These are phyloP conservation scores for Solanum lycopersicoides DNA, from an alignment of 257 asterid genomes.

Conservation along the genomic window DNA sequence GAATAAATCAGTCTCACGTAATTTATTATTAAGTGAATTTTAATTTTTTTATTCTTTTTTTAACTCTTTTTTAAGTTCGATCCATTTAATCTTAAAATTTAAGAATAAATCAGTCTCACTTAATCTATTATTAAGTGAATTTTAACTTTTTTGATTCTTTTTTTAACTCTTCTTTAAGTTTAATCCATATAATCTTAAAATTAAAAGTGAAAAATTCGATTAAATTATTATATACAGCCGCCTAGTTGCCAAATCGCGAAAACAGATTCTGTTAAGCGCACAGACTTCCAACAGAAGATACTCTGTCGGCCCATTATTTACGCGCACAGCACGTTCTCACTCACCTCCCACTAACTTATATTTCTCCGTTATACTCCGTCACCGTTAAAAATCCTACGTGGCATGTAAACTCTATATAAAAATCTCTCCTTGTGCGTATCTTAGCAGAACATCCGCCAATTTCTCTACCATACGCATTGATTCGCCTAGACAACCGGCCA, in stretches of 20 bases:
- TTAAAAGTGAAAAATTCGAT: not conserved
- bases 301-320: conserved; percentile 25
- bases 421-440: conserved; percentile 22
- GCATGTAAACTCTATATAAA: not conserved
- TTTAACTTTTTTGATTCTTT: too few relatives aligned
- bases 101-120: too few relatives aligned
- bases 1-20: too few relatives aligned
- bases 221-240: not conserved
- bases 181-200: too few relatives aligned
- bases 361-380: not conserved
- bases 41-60: too few relatives aligned
- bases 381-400: not conserved
- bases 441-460: conserved; percentile 35
- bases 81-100: too few relatives aligned
- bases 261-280: conserved; percentile 17
- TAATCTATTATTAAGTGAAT: too few relatives aligned
- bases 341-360: conserved; percentile 3
- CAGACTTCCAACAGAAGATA: conserved; percentile 27
- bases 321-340: conserved; percentile 66
- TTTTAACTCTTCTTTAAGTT: too few relatives aligned
- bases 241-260: conserved; percentile 24
- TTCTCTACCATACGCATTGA: conserved; percentile 36
- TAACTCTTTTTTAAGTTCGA: too few relatives aligned
- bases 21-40: too few relatives aligned
- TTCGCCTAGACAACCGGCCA: not conserved